Evolutionary conservation across 495 filamentous ascomycete species (phyloP), one percentile per base, ranked within the genome.

Genomic region (Trichoderma virens): DNA sequence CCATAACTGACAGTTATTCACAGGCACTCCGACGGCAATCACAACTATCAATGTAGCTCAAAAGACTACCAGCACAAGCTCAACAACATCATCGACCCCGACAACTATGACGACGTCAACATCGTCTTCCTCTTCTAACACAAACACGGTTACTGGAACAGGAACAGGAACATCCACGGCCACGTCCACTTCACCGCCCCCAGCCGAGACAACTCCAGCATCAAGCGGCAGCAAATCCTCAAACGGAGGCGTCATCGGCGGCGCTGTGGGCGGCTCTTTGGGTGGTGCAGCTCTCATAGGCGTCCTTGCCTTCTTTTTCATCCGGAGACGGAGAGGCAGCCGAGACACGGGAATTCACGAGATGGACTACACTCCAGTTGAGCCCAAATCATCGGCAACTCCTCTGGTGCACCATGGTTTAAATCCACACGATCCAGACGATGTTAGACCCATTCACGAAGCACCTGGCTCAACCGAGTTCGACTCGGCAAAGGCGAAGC

Each of bases 41-140:
- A 69, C 67, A 2, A 69, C 67, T 18, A 67, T 69, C 25, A 65
- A 65, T 59, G 54, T 69, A 27, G 60, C 47, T 9, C 47, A 62
- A 20, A 35, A 35, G 32, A 4, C 32, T 35, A 35, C 62, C 6
- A 27, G 25, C 20, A 56, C 61, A 14, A 9, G 34, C 23, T 6
- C 41, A 13, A 45, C 35, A 3, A 11, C 61, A n/a, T 16, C 62
- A 27, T 31, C 62, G 20, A 59, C 62, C 30, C 25, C 43, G 5
- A 13, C 62, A 30, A 30, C 62, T 23, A 59, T 16, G 25, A 38
- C 54, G 23, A 20, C 62, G 20, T 60, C 62, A 18, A 59, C 41
- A 43, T 28, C 43, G 3, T 59, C 43, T 14, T 60, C 63, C 1
- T 9, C 59, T 18, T 13, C 59, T 25, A 35, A 5, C 32, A 35